Evolutionary conservation across 331 rosid species (phyloP), one percentile per base, ranked within the genome.

Genomic region (Quercus tomentella): DNA sequence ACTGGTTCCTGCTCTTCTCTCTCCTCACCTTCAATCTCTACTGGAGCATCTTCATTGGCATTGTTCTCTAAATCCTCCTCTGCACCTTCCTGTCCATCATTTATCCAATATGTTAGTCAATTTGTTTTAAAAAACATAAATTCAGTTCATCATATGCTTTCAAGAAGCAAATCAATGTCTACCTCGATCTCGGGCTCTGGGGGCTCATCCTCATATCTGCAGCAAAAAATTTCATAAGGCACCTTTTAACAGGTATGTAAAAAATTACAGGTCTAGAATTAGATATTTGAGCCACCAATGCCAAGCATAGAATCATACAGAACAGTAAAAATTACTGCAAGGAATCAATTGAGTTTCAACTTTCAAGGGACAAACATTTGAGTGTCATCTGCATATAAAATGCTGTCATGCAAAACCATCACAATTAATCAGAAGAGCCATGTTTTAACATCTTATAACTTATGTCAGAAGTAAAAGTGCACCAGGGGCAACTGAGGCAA

Each of bases 171-270:
- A 41, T 9, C 18, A 56, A n/a, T 56, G 35, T 83, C 65, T 68
- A 91, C 98, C 85, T 95, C 98, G 21, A 95, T 89, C 76, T 92
- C 97, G 5, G 98, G 98, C 88, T 95, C 94, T 4, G 80, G 81
- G 0, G 97, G 98, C 78, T 95, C 97, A 31, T 94, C 98, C 33
- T 91, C 97, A 49, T 92, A 94, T 71, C 98, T 93, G 88, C 81
- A 76, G 30, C 85, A 81, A 33, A 63, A 72, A 18, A 23, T 56
- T 9, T 25, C 49, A 76, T 72, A 62, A 80, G 81, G 74, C 54
- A 67, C 30, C n/a, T 12, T 65, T 51, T 73, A 65, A 25, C 6
- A 52, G 37, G 6, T 2, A 8, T 67, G 1, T 28, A 20, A 18
- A 67, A 67, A 8, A n/a, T 41, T 67, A 20, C 51, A 67, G 49